Evolutionary conservation across 768 basidiomycete species (phyloP), one percentile per base, ranked within the genome.

Genomic region (Mycena latifolia): DNA sequence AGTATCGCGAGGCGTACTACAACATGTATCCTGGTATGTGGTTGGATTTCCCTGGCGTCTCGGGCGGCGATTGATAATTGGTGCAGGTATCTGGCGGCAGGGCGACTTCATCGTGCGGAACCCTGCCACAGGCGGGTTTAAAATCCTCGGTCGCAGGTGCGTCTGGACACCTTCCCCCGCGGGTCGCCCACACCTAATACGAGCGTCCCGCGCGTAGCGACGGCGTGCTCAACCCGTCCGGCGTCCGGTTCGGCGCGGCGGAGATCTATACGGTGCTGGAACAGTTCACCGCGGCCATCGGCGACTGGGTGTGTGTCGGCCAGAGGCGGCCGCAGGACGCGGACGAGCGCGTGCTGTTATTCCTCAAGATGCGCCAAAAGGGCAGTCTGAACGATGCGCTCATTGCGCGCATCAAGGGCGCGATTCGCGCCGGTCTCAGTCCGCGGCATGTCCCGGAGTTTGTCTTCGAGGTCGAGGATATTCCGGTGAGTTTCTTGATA

Each of bases 221-320:
- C 17, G 22, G 25, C 20, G 92, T 92, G n/a, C 80, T 92, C 35
- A 94, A 94, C 67, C 93, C 93, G 7, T 89, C 88, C 35, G 93
- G 93, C 5, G 88, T 94, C 56, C 87, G 93, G 6, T 94, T 94
- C 72, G 93, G 93, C 39, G 92, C 92, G 1, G 88, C 84, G 6
- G 93, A 95, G 76, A 91, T 94, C n/a, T 94, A 94, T 69, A 80
- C 86, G 5, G 86, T 92, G 12, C 77, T 94, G 64, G 86, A 90
- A 45, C 78, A 83, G 53, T 89, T 92, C 63, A 78, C 83, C 0
- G 70, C 76, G n/a, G 77, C 73, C 12, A 71, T 94, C 25, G 88
- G 92, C 58, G 93, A 95, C 71, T 85, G 84, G 9, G 79, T 95
- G 11, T 93, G 92, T 53, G 84, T 95, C 7, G 93, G 93, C 2